Base-by-base conservation (phyloP, 371 early-diverging fungal genomes). In the Mortierella sp. region DNA sequence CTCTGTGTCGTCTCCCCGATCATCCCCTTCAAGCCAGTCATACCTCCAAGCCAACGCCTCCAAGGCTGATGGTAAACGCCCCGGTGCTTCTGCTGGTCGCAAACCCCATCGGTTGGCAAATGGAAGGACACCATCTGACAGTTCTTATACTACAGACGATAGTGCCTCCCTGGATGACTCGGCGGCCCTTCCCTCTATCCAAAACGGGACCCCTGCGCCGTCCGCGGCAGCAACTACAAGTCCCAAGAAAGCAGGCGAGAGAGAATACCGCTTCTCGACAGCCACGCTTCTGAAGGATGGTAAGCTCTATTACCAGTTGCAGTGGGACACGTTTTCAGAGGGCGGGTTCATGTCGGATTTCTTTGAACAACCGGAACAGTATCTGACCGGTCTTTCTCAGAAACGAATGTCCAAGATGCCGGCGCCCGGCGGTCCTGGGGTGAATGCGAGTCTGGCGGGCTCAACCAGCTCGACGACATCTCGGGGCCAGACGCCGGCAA, bases 251-350 rank as follows among this genome's bases (percentile, higher is more conserved):
- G 70, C 80, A 72, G 80, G 80, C 60, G 80, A 75, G 75, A 73
- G 84, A 77, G 84, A 83, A 72, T 83, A 83, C 58, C 78, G 85
- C 35, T 81, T 84, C 79, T 84, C 85, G 27, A 84, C 85, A n/a
- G 85, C 85, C 14, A 81, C 81, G 76, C 85, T 84, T 44, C 73
- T 84, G 85, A 84, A 84, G 85, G 85, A 84, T 84, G 85, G 85
- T 84, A 84, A 84, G 79, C 85, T 84, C 77, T 84, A 84, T 75
- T 84, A 84, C 85, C 85, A 84, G 82, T 74, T 84, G 79, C 81
- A 84, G 75, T 84, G 85, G 85, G 85, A 84, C 74, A 44, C 56
- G 60, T 84, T 84, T 72, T 81, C 81, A 27, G 74, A 74, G 48
- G n/a, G 70, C 4, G 85, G 85, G 35, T 84, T 84, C 75, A 71